Conservation (phyloP, 2,329 filamentous ascomycete species). For the Stagonosporopsis vannaccii region DNA sequence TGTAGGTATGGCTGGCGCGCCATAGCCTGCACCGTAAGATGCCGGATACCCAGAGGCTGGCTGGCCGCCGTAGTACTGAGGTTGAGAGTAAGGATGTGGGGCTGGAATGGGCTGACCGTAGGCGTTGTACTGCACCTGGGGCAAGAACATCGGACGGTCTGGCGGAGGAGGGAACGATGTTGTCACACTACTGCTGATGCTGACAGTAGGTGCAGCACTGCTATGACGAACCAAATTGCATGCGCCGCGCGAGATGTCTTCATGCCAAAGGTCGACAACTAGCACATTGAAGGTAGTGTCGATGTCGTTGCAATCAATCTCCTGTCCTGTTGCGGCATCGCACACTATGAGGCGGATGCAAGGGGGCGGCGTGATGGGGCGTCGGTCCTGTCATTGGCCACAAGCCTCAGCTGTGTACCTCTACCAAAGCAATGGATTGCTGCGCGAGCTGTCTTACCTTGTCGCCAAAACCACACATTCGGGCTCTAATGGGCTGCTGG, state of each 20-base stretch:
- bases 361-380: constrained; percentile 94
- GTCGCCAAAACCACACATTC: constrained; percentile 99
- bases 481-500: constrained; percentile 89
- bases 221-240: constrained; percentile 71
- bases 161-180: constrained; percentile 73
- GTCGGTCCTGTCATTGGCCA: constrained; percentile 72
- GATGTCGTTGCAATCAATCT: constrained; percentile 80
- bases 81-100: constrained; percentile 12
- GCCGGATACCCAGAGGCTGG: constrained; percentile 27
- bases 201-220: constrained; percentile 67
- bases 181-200: constrained; percentile 81
- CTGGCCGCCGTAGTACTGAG: constrained; percentile 20
- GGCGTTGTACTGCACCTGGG: constrained; percentile 44
- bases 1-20: constrained; percentile 26
- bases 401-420: constrained; percentile 33
- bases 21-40: constrained; percentile 21
- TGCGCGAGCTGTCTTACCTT: constrained; percentile 67
- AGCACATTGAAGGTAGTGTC: constrained; percentile 73
- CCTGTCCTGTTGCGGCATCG: constrained; percentile 76
- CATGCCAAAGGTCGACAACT: constrained; percentile 73
- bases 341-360: constrained; percentile 85
- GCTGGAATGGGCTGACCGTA: constrained; percentile 47
- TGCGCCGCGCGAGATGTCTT: constrained; percentile 67
- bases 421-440: constrained; percentile 24
- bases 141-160: constrained; percentile 43